phyloP scores from a whole-genome alignment of 345 rosid genomes.

The Brassica juncea region DNA sequence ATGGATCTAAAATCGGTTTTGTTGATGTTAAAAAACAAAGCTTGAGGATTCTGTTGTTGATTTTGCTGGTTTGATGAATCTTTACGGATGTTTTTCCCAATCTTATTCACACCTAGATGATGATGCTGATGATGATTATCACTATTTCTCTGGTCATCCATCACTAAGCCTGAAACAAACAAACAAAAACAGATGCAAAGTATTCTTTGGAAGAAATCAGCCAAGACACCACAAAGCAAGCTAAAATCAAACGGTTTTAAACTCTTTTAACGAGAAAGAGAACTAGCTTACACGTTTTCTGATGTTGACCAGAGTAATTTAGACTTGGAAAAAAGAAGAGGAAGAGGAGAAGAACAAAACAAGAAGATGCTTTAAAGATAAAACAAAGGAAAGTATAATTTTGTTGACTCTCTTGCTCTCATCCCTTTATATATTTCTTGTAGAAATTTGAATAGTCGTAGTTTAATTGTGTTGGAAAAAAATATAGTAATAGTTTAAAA shows the following conservation, averaged over 20 bases:
- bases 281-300: background rate
- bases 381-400: background rate
- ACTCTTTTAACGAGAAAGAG: background rate
- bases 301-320: background rate
- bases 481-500: background rate
- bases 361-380: background rate
- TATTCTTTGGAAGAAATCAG: background rate
- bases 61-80: conserved; percentile 77
- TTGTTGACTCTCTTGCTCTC: conserved; percentile 1
- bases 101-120: conserved; percentile 79
- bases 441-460: background rate
- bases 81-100: conserved; percentile 80
- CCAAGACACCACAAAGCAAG: background rate
- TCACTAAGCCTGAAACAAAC: conserved; percentile 30
- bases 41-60: conserved; percentile 71
- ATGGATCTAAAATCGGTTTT: conserved; percentile 83
- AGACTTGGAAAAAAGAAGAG: background rate
- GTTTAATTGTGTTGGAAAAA: background rate
- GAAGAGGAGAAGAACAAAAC: background rate
- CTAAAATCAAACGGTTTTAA: background rate
- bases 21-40: conserved; percentile 94
- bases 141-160: conserved; percentile 81
- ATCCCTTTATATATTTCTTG: background rate
- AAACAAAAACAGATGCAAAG: background rate
- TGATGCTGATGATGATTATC: conserved; percentile 34